A percentile compares a stretch with the other conserved stretches of the same genome.
Conservation (phyloP, 1,284 basidiomycete species). For the Cutaneotrichosporon arboriforme region DNA sequence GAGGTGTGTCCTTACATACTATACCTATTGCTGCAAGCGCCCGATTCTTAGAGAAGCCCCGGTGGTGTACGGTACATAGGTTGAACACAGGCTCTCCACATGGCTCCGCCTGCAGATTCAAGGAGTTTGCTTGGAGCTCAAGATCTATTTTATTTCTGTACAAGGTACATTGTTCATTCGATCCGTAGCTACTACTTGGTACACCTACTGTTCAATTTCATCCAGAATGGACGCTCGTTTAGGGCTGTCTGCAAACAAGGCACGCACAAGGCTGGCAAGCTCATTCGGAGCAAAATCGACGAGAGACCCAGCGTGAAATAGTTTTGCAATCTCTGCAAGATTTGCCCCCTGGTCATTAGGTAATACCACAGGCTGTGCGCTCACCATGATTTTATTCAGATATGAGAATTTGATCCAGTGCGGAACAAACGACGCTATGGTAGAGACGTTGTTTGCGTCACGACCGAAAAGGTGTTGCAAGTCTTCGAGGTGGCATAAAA, state of each 20-base stretch:
- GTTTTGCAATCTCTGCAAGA: conserved; percentile 87
- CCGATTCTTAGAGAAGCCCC: too few species aligned
- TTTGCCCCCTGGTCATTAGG: conserved; percentile 54
- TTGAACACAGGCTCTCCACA: too few species aligned
- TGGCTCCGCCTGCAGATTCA: too few species aligned
- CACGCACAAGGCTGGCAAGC: conserved; percentile 71
- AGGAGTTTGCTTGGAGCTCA: too few species aligned
- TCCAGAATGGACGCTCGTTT: conserved; percentile 53
- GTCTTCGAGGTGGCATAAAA: conserved; percentile 71
- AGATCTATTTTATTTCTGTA: too few species aligned
- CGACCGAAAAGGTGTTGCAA: conserved; percentile 68
- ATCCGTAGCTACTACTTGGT: too few species aligned
- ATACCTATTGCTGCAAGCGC: too few species aligned
- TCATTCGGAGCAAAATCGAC: conserved; percentile 86
- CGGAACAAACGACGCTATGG: conserved; percentile 59
- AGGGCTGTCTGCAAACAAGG: conserved; percentile 86
- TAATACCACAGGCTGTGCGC: conserved; percentile 31
- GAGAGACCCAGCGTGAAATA: conserved; percentile 84
- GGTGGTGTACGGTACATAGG: too few species aligned
- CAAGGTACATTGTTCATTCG: too few species aligned
- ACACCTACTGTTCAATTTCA: not conserved
- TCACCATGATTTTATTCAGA: conserved; percentile 76
- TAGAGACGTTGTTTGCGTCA: conserved; percentile 18
- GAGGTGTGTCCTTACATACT: too few species aligned
- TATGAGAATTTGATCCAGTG: conserved; percentile 95